These are phyloP conservation scores for Alternaria panax DNA, from an alignment of 2,329 filamentous ascomycete species.

Conservation along the genomic window DNA sequence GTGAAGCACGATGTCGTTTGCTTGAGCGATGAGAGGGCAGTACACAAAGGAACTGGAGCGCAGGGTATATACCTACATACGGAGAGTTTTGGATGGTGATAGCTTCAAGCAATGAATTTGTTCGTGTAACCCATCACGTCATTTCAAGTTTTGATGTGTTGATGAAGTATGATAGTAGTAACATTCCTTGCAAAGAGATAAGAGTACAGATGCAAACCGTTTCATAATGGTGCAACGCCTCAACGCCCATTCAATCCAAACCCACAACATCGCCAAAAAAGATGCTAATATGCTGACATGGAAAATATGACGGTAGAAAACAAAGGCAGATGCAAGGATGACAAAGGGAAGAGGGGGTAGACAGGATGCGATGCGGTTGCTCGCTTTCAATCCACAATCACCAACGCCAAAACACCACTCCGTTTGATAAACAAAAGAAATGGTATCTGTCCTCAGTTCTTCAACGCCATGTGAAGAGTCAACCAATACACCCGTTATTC, in stretches of 20 bases:
- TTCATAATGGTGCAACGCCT: constrained; percentile 11
- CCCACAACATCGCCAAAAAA: constrained; percentile 4
- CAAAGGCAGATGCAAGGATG: constrained; percentile 6
- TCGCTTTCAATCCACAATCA: constrained; percentile 12
- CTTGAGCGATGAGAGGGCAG: constrained; percentile 69
- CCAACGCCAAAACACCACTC: constrained; percentile 14
- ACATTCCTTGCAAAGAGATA: constrained; percentile 17
- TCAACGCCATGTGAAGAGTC: constrained; percentile 9
- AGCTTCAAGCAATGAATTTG: too few relatives aligned
- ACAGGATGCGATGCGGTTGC: constrained; percentile 2
- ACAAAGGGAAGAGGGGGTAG: constrained; percentile 18
- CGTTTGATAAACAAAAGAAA: constrained; percentile 1
- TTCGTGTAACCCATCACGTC: neutral
- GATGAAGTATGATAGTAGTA: constrained; percentile 15
- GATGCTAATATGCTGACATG: constrained; percentile 8
- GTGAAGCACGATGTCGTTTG: constrained; percentile 63
- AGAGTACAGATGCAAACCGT: constrained; percentile 6
- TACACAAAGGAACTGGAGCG: constrained; percentile 72
- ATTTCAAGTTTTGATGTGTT: too few relatives aligned
- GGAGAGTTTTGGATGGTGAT: constrained; percentile 58
- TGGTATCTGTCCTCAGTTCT: neutral
- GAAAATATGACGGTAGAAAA: constrained; percentile 1
- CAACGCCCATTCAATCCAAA: constrained; percentile 12
- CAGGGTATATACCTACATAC: constrained; percentile 69
- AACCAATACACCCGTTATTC: neutral